Evolutionary conservation across 352 stramenopile species (phyloP).

Genomic region (Phytophthora meadii): DNA sequence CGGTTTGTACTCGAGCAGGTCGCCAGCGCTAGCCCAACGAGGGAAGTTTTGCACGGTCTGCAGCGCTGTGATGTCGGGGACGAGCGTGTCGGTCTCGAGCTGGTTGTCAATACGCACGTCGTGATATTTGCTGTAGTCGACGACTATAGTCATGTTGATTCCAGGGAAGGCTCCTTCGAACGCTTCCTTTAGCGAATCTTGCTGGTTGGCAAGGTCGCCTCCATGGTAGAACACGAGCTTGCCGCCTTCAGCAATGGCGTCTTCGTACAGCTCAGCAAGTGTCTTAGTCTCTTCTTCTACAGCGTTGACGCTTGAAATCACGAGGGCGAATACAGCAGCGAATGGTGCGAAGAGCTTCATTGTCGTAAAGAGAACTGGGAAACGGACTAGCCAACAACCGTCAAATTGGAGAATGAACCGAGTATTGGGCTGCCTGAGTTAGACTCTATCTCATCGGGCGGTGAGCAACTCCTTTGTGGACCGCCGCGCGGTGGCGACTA

Average conservation of each 20-base stretch:
- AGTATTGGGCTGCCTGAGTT: no score
- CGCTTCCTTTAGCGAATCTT: slow-evolving; percentile 18
- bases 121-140: slow-evolving; percentile 71
- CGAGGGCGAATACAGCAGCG: slow-evolving; percentile 3
- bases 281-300: slow-evolving; percentile 52
- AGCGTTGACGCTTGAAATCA: not conserved
- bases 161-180: slow-evolving; percentile 33
- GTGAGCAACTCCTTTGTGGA: no score
- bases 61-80: slow-evolving; percentile 48
- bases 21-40: slow-evolving; percentile 41
- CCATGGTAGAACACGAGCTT: slow-evolving; percentile 54
- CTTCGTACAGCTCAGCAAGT: slow-evolving; percentile 50
- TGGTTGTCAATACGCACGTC: slow-evolving; percentile 69
- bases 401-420: no score
- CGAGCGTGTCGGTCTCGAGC: slow-evolving; percentile 50
- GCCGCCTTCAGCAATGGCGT: slow-evolving; percentile 54
- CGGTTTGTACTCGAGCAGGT: slow-evolving; percentile 56
- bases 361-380: no score
- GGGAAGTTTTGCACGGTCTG: slow-evolving; percentile 60
- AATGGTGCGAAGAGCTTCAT: slow-evolving; percentile 28
- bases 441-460: no score
- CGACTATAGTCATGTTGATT: slow-evolving; percentile 56
- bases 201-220: slow-evolving; percentile 39
- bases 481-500: no score
- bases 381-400: no score